Evolutionary conservation across 345 rosid species (phyloP).

Genomic region (Hibiscus tridactylites): DNA sequence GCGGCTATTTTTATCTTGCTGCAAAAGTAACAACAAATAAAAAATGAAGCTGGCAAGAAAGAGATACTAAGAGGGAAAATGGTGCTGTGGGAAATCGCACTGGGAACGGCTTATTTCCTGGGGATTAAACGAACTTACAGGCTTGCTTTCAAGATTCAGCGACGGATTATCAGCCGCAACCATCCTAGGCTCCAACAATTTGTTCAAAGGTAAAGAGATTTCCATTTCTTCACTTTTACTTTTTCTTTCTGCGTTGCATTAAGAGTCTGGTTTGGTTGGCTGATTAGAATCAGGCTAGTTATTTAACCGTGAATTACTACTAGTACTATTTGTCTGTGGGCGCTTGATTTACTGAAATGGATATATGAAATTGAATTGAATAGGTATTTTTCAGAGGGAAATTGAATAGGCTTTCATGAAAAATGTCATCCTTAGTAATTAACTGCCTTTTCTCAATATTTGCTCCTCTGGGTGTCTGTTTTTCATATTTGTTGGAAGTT

Average conservation of each 20-base stretch:
- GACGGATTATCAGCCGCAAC: constrained; percentile 45
- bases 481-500: background rate
- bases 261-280: background rate
- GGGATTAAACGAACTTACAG: constrained; percentile 74
- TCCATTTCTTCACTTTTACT: background rate
- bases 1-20: constrained; percentile 8
- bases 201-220: constrained; percentile 38
- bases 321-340: background rate
- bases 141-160: constrained; percentile 66
- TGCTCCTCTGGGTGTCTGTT: background rate
- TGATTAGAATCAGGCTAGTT: too few relatives aligned
- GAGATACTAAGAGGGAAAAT: constrained; percentile 16
- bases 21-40: background rate
- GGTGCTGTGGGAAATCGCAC: constrained; percentile 91
- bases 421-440: background rate
- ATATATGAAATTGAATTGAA: background rate
- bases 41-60: background rate
- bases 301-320: background rate
- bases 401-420: background rate
- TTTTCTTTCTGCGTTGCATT: background rate
- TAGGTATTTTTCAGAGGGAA: background rate
- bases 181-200: constrained; percentile 54
- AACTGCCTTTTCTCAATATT: background rate
- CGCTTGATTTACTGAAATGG: background rate
- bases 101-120: constrained; percentile 79